Evolutionary conservation across 306 rosid species (phyloP).

Genomic region (Trichosanthes truncata): DNA sequence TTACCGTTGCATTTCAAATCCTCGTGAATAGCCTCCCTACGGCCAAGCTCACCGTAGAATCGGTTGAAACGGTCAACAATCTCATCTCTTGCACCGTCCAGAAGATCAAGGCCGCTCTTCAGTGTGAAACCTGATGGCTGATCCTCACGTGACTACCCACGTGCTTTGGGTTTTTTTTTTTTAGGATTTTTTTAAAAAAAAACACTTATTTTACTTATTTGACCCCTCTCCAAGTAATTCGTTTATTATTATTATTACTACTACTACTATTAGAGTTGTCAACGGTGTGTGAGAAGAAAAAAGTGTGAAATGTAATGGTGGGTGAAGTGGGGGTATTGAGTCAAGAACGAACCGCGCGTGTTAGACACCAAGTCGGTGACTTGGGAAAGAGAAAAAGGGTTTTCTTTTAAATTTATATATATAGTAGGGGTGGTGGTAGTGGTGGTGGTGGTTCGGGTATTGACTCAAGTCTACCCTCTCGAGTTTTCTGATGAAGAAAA

Average conservation of each 20-base stretch:
- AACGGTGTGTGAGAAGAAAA: conserved; percentile 17
- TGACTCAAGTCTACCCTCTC: conserved; percentile 73
- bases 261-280: neutral
- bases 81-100: conserved; percentile 54
- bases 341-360: conserved; percentile 98
- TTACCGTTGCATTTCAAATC: conserved; percentile 69
- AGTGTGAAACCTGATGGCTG: conserved; percentile 49
- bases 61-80: conserved; percentile 44
- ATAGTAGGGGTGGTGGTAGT: conserved; percentile 3
- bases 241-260: conserved; percentile 1
- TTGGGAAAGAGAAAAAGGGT: neutral
- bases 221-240: neutral
- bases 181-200: neutral
- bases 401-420: neutral
- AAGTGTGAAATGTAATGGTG: conserved; percentile 19
- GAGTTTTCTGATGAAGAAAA: neutral
- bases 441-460: conserved; percentile 99
- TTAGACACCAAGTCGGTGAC: neutral
- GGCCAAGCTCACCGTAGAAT: conserved; percentile 50
- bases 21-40: conserved; percentile 31
- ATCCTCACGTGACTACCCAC: conserved; percentile 1
- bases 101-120: conserved; percentile 60
- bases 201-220: neutral
- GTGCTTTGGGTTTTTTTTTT: neutral
- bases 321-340: conserved; percentile 47